Percentiles rank a stretch among this genome's conserved stretches.
These are phyloP conservation scores for Gnaphalium uliginosum DNA, from an alignment of 129 eudicot genomes.

Conservation along the genomic window DNA sequence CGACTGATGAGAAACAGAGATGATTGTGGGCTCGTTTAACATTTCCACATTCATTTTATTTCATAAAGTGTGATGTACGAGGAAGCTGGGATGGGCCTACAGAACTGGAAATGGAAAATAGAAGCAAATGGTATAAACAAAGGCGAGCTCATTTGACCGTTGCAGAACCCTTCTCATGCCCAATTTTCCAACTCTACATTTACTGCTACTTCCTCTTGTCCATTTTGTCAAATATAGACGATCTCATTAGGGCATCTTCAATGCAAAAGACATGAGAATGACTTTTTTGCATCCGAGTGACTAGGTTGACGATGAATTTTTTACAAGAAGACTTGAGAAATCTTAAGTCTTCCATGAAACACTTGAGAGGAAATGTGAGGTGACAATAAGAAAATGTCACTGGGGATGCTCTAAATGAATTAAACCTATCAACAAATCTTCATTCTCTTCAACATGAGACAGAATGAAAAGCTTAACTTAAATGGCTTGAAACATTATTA, in stretches of 20 bases:
- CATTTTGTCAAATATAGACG: not conserved
- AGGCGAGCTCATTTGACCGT: not conserved
- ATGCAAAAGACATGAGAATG: too few relatives aligned
- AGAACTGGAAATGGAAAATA: not conserved
- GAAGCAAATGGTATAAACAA: not conserved
- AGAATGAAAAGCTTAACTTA: not conserved
- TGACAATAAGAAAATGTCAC: not conserved
- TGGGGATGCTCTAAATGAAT: not conserved
- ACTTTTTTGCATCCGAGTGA: too few relatives aligned
- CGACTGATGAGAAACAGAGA: not conserved
- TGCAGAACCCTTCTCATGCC: not conserved
- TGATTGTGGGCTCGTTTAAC: not conserved
- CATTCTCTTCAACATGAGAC: not conserved
- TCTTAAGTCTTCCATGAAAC: too few relatives aligned
- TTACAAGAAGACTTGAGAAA: too few relatives aligned
- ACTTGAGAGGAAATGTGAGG: too few relatives aligned
- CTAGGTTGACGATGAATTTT: too few relatives aligned
- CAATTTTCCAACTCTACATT: not conserved
- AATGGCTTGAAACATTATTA: not conserved
- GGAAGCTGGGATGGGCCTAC: constrained; percentile 1
- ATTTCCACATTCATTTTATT: not conserved
- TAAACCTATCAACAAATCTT: not conserved
- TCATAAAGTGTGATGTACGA: not conserved
- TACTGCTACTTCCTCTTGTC: not conserved
- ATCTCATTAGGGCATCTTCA: not conserved